Percentiles rank a stretch among this genome's conserved stretches.
phyloP scores from a whole-genome alignment of 2,329 filamentous ascomycete species.

The Scopulariopsis brevicaulis region DNA sequence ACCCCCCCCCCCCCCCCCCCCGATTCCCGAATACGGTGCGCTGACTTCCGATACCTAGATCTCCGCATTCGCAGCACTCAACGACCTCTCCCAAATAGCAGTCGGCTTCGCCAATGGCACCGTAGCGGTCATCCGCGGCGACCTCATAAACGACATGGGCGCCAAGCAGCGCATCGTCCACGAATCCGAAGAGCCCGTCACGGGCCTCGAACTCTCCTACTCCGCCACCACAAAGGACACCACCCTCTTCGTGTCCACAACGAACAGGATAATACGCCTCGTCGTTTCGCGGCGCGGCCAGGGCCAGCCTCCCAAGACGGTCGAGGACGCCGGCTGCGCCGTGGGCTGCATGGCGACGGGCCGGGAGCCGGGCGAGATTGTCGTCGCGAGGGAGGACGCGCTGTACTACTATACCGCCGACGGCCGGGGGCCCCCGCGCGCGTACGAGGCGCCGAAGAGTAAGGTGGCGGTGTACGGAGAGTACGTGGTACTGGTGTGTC shows the following conservation, averaged over 20 bases:
- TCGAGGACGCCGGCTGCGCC: constrained; percentile 83
- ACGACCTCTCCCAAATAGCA: constrained; percentile 84
- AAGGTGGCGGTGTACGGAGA: constrained; percentile 69
- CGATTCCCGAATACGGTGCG: neutral
- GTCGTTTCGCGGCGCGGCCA: constrained; percentile 82
- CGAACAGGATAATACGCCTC: constrained; percentile 74
- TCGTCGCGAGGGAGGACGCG: constrained; percentile 90
- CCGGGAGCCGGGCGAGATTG: constrained; percentile 65
- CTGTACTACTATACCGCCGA: constrained; percentile 87
- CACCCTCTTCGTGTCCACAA: constrained; percentile 86
- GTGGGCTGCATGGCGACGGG: constrained; percentile 94
- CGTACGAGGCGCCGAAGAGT: constrained; percentile 85
- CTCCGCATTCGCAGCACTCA: constrained; percentile 77
- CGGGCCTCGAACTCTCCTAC: constrained; percentile 67
- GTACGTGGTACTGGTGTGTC: constrained; percentile 79
- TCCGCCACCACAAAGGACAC: constrained; percentile 43
- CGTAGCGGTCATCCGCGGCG: constrained; percentile 85
- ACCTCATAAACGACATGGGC: constrained; percentile 89
- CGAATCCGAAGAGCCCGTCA: constrained; percentile 93
- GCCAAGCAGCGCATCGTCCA: constrained; percentile 90
- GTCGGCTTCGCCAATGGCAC: constrained; percentile 94
- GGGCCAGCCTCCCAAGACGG: constrained; percentile 73
- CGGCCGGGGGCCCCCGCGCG: constrained; percentile 76
- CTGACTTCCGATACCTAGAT: constrained; percentile 36
- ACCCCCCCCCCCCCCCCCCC: neutral